Conservation (phyloP, 2,329 filamentous ascomycete species). For the Hypoxylon sp. region DNA sequence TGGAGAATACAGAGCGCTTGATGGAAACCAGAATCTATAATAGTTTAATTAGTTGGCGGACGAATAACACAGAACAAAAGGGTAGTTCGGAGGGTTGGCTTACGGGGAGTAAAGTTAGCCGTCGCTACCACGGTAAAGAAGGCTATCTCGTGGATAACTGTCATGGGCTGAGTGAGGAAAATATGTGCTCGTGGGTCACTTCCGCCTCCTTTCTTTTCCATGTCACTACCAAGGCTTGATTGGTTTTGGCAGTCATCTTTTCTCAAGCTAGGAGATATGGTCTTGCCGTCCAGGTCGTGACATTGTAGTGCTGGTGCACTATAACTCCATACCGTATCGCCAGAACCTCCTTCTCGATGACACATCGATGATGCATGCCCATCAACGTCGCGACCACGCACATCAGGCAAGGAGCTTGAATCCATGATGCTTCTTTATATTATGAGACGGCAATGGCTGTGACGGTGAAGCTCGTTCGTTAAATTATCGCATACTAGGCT, state of each 20-base stretch:
- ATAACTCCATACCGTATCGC: slow-evolving; percentile 25
- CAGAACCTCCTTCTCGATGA: slow-evolving; percentile 14
- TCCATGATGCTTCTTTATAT: slow-evolving; percentile 34
- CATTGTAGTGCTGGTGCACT: slow-evolving; percentile 7
- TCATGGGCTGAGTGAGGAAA: slow-evolving; percentile 51
- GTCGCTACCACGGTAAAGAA: slow-evolving; percentile 52
- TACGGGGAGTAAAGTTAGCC: slow-evolving; percentile 54
- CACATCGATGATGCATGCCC: slow-evolving; percentile 4
- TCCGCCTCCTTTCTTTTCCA: slow-evolving; percentile 44
- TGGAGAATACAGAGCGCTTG: slow-evolving; percentile 56
- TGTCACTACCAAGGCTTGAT: slow-evolving; percentile 44
- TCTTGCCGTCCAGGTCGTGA: slow-evolving; percentile 34
- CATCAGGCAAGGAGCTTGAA: slow-evolving; percentile 24
- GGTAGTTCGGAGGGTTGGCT: slow-evolving; percentile 19
- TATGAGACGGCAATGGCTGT: slow-evolving; percentile 1
- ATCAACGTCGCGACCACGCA: slow-evolving; percentile 4
- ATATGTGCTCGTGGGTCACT: slow-evolving; percentile 46
- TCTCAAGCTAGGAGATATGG: slow-evolving; percentile 24
- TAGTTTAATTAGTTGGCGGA: slow-evolving; percentile 23
- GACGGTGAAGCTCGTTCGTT: slow-evolving; percentile 20
- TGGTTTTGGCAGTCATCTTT: slow-evolving; percentile 35
- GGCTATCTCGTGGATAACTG: slow-evolving; percentile 47
- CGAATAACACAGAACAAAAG: neutral
- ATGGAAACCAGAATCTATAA: slow-evolving; percentile 51
- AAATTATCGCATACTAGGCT: slow-evolving; percentile 25